Conservation (phyloP, 345 rosid species). For the Linum trigynum region DNA sequence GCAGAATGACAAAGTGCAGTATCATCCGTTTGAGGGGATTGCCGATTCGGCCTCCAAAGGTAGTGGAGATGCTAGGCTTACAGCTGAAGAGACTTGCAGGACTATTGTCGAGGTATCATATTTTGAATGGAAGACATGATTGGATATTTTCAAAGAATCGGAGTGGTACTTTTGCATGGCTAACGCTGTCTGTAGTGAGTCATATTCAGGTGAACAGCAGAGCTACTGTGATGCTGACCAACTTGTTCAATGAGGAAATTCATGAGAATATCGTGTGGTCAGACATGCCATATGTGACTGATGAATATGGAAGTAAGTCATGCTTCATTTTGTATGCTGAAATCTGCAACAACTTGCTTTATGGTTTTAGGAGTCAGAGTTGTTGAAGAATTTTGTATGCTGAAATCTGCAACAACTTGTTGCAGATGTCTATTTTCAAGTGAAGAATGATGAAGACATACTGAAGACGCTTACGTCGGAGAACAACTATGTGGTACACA, state of each 20-base stretch:
- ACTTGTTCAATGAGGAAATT: slow-evolving; percentile 44
- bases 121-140: slow-evolving; percentile 7
- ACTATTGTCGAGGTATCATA: slow-evolving; percentile 79
- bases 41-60: slow-evolving; percentile 34
- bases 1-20: slow-evolving; percentile 35
- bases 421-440: slow-evolving; percentile 81
- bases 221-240: slow-evolving; percentile 71
- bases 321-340: slow-evolving; percentile 4
- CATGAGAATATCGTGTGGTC: slow-evolving; percentile 79
- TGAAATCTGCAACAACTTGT: not conserved
- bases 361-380: slow-evolving; percentile 6
- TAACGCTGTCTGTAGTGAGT: slow-evolving; percentile 53
- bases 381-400: slow-evolving; percentile 7
- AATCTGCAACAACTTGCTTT: not conserved
- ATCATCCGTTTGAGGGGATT: slow-evolving; percentile 86
- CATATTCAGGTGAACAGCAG: slow-evolving; percentile 66
- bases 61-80: slow-evolving; percentile 40
- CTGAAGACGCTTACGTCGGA: slow-evolving; percentile 58
- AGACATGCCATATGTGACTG: slow-evolving; percentile 72
- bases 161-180: slow-evolving; percentile 20
- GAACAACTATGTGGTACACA: slow-evolving; percentile 63
- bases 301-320: slow-evolving; percentile 78
- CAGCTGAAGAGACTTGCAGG: slow-evolving; percentile 69
- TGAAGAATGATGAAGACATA: slow-evolving; percentile 73
- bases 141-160: not conserved